Evolutionary conservation across 2,329 filamentous ascomycete genomes (phyloP), one percentile per base, ranked within the genome.

Genomic region (Cercospora canescens): DNA sequence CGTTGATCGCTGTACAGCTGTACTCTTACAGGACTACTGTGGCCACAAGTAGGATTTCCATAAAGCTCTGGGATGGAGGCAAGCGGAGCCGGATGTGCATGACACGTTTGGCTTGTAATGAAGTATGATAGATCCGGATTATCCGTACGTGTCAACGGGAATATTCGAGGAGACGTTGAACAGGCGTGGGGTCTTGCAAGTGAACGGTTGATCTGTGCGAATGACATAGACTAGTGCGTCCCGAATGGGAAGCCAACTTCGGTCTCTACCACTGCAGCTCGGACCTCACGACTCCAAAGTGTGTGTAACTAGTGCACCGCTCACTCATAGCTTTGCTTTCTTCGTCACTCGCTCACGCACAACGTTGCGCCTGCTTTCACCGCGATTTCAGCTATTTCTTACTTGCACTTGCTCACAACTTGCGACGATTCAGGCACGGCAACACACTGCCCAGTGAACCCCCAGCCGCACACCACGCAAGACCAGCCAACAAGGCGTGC

Each of bases 161-260:
- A 34, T 5, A 34, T 32, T n/a, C 26, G 14, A 55, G 50, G 50
- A 55, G 50, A 55, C 14, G 50, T 30, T 32, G 50, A 26, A 21
- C 26, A 55, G 14, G 21, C 41, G 50, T 34, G 50, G 50, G 50
- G 5, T n/a, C 14, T 32, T 3, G 28, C 52, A 32, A 32, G 32
- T 35, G 52, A 55, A 34, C 52, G n/a, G 26, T 55, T 32, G 50
- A 34, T 34, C 50, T 55, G 50, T 55, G 50, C 50, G 50, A 55
- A 55, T 55, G 50, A 55, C 50, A 55, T 55, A 28, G 26, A 16
- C 52, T 34, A 34, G 52, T 34, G 52, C 30, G 52, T 55, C 52
- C 30, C 52, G 52, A 55, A 55, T 35, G 52, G 52, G 52, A 55
- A 55, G 52, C 52, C 52, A 55, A 55, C 52, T 34, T 55, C 52